Base-by-base conservation (phyloP, 1,284 basidiomycete genomes). In the Vanrija pseudolonga region DNA sequence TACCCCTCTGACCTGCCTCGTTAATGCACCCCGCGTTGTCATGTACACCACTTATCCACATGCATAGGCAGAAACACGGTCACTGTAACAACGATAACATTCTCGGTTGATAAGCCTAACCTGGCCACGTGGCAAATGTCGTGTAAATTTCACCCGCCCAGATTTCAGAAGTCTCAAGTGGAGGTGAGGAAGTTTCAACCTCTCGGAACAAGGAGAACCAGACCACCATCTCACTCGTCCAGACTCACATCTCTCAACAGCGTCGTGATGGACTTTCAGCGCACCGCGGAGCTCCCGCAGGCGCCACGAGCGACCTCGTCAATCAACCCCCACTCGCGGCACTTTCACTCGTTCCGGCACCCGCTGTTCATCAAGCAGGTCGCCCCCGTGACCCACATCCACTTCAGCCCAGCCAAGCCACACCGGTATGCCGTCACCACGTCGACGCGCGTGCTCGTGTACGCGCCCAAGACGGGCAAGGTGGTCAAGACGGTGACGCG, bases 361-460 rank as follows among this genome's bases (percentile, higher is more conserved):
- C 75, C 75, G 4, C 59, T 77, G 3, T 77, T 77, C 75, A 84
- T 97, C 76, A 95, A 95, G 77, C 90, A 95, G 78, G 93, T 93
- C 71, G 90, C 91, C 0, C 90, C 92, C 14, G 86, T 97, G 64
- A 95, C 91, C 49, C 88, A 89, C 32, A 82, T 97, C 37, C 89
- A 95, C 72, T 96, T 97, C 76, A 86, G 89, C 4, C 84, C 85
- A 4, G 79, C 86, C 45, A 86, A 84, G 73, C 93, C 92, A 11
- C 90, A 97, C 71, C 82, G 89, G 66, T 98, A 94, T 79, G 95
- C 93, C 17, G 93, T 98, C 47, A 97, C 93, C 26, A 89, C 93
- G 1, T 93, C 92, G 0, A 90, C 93, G 0, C 82, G 94, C 57
- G 87, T 99, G 2, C 90, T 98, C 75, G 89, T 98, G 70, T 98